phyloP scores from a whole-genome alignment of 352 stramenopile species.

The Pythium biforme region DNA sequence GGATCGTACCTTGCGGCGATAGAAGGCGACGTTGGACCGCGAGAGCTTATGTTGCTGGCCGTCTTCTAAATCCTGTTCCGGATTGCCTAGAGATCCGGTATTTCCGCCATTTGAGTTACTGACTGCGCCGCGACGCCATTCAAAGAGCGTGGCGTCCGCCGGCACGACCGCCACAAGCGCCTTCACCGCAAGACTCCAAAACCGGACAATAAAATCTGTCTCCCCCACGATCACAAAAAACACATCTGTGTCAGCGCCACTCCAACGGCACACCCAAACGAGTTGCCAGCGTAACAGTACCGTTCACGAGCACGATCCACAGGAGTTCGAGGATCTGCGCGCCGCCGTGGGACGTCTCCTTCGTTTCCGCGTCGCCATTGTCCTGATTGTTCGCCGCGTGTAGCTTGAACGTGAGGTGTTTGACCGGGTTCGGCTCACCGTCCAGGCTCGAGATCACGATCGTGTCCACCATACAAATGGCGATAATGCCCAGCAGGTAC shows the following conservation, averaged over 20 bases:
- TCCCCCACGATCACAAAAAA: background rate
- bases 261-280: no score
- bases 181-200: conserved; percentile 61
- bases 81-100: conserved; percentile 27
- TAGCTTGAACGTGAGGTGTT: conserved; percentile 47
- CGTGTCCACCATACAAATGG: conserved; percentile 57
- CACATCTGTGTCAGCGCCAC: background rate
- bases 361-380: background rate
- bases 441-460: conserved; percentile 60
- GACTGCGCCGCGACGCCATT: background rate
- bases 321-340: conserved; percentile 61
- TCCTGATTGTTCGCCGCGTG: conserved; percentile 7
- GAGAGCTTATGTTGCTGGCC: conserved; percentile 40
- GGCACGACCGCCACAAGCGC: conserved; percentile 51
- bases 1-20: conserved; percentile 66
- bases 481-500: conserved; percentile 50
- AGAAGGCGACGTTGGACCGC: conserved; percentile 51
- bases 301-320: conserved; percentile 77
- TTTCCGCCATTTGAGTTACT: background rate
- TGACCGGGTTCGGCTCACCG: conserved; percentile 56
- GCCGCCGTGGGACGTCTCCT: conserved; percentile 22
- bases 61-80: conserved; percentile 39
- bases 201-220: conserved; percentile 71
- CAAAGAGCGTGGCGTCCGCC: conserved; percentile 32
- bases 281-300: no score